These are phyloP conservation scores for Fusarium palustre DNA, from an alignment of 2,329 filamentous ascomycete species.

Conservation along the genomic window DNA sequence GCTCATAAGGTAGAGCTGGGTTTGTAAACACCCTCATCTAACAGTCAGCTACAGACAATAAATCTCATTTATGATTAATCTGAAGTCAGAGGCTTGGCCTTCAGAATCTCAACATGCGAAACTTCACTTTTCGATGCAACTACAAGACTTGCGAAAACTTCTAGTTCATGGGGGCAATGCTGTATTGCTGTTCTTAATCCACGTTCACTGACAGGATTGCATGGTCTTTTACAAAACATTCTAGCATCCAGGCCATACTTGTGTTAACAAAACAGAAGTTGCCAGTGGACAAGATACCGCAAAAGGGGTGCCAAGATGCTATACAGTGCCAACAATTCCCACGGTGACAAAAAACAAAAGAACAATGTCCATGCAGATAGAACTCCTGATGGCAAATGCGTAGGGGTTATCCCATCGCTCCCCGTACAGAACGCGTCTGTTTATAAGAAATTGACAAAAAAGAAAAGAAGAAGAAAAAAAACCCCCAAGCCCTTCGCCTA, in stretches of 20 bases:
- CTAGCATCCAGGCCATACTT: neutral
- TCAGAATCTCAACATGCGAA: neutral
- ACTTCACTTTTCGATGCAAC: neutral
- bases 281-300: slow-evolving; percentile 1
- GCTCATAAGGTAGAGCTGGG: slow-evolving; percentile 38
- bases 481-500: slow-evolving; percentile 34
- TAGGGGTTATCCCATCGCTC: slow-evolving; percentile 10
- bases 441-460: slow-evolving; percentile 2
- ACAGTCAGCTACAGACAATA: slow-evolving; percentile 32
- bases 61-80: slow-evolving; percentile 28
- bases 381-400: slow-evolving; percentile 38
- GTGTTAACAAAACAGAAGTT: neutral
- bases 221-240: neutral
- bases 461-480: slow-evolving; percentile 6
- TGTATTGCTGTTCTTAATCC: neutral
- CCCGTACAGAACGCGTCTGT: slow-evolving; percentile 34
- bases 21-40: slow-evolving; percentile 23
- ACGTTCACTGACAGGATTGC: neutral
- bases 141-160: slow-evolving; percentile 2
- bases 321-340: slow-evolving; percentile 17
- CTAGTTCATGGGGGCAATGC: neutral
- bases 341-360: slow-evolving; percentile 16
- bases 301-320: slow-evolving; percentile 19
- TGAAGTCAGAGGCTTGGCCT: slow-evolving; percentile 26
- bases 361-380: slow-evolving; percentile 28